Base-by-base conservation (phyloP, 768 basidiomycete species). In the Trametes cingulata region DNA sequence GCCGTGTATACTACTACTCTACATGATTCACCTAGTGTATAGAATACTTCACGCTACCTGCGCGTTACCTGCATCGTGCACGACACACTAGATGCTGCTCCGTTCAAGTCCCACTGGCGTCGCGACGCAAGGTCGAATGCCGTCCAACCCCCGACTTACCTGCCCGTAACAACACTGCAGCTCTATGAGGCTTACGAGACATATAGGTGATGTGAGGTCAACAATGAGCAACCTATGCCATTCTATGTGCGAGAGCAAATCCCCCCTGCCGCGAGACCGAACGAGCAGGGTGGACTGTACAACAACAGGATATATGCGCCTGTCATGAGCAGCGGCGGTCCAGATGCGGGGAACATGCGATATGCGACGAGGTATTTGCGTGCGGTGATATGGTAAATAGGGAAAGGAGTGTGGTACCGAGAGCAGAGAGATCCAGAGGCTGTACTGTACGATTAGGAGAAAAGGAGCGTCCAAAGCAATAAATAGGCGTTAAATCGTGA, bases 401-500 rank as follows among this genome's bases (percentile, higher is more conserved):
- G 33, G 33, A 55, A 55, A 55, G 43, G 54, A 55, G 27, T 39
- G 54, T 55, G 43, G 22, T 46, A n/a, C 35, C 20, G 33, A n/a
- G 54, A 20, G 29, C 33, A 35, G 8, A 35, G 8, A 35, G 46
- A 25, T 9, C 35, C 15, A 22, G 29, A 29, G 7, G 55, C 35
- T 47, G 42, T 55, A 48, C 25, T 47, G 36, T 47, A 48, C 55
- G 15, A 48, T 39, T 45, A 54, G 35, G 40, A 6, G 25, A 14
- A 19, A 48, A 47, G 9, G 45, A 48, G 13, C 39, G 55, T 56
- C 46, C 37, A 10, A 27, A 36, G 20, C 20, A 56, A 56, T 56
- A 56, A 56, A 56, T 56, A 56, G 45, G 37, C 46, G 17, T 56
- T 39, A 56, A 56, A 24, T 56, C 55, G 40, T 56, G 46, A 39